These are phyloP conservation scores for Pseudonitzschia delicatissima DNA, from an alignment of 108 stramenopile species.

Conservation along the genomic window DNA sequence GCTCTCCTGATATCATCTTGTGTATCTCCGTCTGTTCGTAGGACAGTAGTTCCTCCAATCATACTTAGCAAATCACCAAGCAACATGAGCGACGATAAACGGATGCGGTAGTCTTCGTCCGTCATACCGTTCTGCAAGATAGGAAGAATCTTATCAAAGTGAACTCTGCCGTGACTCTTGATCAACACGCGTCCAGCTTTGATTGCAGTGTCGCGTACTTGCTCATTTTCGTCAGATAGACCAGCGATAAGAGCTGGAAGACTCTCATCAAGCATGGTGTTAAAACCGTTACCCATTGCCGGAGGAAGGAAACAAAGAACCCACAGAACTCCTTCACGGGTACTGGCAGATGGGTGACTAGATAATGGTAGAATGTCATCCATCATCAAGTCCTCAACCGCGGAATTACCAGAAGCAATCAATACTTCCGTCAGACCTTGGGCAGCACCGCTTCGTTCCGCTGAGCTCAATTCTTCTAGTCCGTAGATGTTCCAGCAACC, in stretches of 20 bases:
- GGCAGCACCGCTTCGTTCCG: constrained; percentile 96
- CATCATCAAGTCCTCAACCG: constrained; percentile 71
- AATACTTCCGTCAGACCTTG: constrained; percentile 94
- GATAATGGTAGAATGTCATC: constrained; percentile 89
- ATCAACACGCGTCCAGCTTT: constrained; percentile 95
- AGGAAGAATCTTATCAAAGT: constrained; percentile 92
- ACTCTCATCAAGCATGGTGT: constrained; percentile 76
- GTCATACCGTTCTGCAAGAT: constrained; percentile 88
- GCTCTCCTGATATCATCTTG: constrained; percentile 87
- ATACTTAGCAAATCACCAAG: constrained; percentile 94
- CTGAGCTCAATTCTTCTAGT: constrained; percentile 72
- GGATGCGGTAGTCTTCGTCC: constrained; percentile 92
- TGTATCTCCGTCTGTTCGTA: constrained; percentile 80
- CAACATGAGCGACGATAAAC: constrained; percentile 91
- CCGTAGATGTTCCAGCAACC: constrained; percentile 89
- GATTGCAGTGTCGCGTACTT: constrained; percentile 93
- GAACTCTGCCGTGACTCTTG: constrained; percentile 83
- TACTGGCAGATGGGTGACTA: constrained; percentile 83
- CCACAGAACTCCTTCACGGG: constrained; percentile 98
- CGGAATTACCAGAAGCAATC: constrained; percentile 68
- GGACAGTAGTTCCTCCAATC: constrained; percentile 90
- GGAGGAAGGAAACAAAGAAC: constrained; percentile 97
- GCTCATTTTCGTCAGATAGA: constrained; percentile 93
- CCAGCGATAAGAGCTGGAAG: constrained; percentile 93
- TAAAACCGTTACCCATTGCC: constrained; percentile 83